These are phyloP conservation scores for Lichtheimia corymbifera DNA, from an alignment of 371 early-diverging fungal species.

Conservation along the genomic window DNA sequence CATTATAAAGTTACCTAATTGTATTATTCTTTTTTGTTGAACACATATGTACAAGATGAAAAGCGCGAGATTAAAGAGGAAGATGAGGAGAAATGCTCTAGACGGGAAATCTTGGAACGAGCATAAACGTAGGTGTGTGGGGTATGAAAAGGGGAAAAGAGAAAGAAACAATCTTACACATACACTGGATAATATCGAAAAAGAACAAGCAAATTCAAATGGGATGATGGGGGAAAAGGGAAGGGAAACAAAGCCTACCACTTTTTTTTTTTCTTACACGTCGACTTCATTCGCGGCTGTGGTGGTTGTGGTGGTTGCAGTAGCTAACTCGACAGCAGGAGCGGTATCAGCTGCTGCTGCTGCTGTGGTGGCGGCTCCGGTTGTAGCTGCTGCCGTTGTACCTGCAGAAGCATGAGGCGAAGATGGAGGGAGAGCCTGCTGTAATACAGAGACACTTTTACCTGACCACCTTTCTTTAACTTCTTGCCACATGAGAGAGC, in stretches of 20 bases:
- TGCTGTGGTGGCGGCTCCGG: too few species aligned
- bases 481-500: conserved; percentile 53
- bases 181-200: background rate
- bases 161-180: background rate
- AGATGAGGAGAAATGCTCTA: too few species aligned
- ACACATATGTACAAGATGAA: too few species aligned
- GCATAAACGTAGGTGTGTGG: too few species aligned
- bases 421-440: background rate
- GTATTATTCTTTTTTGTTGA: too few species aligned
- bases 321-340: background rate
- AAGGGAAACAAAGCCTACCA: background rate
- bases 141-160: background rate
- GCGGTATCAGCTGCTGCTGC: too few species aligned
- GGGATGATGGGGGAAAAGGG: background rate
- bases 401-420: too few species aligned
- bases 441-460: background rate
- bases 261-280: background rate
- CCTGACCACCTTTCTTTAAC: conserved; percentile 24
- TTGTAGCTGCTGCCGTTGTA: too few species aligned
- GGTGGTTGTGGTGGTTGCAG: background rate
- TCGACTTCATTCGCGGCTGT: background rate
- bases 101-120: too few species aligned
- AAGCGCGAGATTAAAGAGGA: too few species aligned
- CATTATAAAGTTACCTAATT: too few species aligned
- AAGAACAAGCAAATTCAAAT: background rate